phyloP scores from a whole-genome alignment of 2,329 filamentous ascomycete species.

The Fusarium musae region DNA sequence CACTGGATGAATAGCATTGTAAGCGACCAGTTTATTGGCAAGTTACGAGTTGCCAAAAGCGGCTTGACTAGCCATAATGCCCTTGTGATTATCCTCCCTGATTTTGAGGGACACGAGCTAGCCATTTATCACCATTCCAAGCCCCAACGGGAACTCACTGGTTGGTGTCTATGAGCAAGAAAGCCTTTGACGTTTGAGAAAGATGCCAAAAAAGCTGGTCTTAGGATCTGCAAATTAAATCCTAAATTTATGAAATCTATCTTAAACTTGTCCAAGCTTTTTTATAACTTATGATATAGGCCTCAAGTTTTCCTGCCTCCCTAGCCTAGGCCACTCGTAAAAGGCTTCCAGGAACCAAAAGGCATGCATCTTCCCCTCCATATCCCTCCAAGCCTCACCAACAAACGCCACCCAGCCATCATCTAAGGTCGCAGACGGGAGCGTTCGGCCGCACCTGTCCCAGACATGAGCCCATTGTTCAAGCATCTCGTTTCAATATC shows the following conservation, averaged over 20 bases:
- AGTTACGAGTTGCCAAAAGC: background rate
- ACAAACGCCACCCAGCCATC: conserved; percentile 9
- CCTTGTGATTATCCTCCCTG: background rate
- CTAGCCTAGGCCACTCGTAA: too few relatives aligned
- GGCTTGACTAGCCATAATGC: background rate
- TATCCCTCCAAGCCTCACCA: background rate
- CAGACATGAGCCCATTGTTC: background rate
- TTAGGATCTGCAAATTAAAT: too few relatives aligned
- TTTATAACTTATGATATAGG: fast-evolving
- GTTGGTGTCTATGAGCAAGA: background rate
- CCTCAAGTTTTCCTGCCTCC: fast-evolving
- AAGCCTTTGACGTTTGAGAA: background rate
- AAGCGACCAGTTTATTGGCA: background rate
- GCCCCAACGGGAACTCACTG: too few relatives aligned
- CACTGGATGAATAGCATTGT: background rate
- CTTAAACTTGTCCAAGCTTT: background rate
- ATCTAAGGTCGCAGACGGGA: background rate
- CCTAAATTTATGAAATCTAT: background rate
- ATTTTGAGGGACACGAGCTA: too few relatives aligned
- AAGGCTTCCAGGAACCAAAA: background rate
- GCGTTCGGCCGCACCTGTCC: background rate
- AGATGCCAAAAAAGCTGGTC: too few relatives aligned
- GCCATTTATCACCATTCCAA: background rate
- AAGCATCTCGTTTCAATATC: background rate
- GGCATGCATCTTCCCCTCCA: background rate